Conservation (phyloP, 495 filamentous ascomycete species). For the Hyaloscypha variabilis region DNA sequence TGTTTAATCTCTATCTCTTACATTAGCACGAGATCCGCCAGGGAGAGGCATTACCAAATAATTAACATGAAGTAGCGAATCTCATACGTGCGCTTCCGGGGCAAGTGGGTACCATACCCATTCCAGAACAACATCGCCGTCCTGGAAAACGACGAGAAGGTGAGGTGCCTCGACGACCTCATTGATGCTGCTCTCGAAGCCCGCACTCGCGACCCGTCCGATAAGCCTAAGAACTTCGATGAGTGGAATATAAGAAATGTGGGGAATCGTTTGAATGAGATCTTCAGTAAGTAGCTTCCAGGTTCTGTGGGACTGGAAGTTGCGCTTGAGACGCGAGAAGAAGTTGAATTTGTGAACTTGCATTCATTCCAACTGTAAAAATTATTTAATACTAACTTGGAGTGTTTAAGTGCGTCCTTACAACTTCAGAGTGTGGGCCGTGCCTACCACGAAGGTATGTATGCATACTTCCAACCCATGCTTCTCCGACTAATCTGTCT, state of each 20-base stretch:
- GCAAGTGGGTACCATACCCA: constrained; percentile 95
- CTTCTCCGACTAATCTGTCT: background rate
- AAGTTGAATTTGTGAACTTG: too few relatives aligned
- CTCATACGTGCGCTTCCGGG: constrained; percentile 97
- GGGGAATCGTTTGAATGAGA: constrained; percentile 86
- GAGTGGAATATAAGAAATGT: constrained; percentile 97
- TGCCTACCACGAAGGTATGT: constrained; percentile 95
- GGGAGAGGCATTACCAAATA: too few relatives aligned
- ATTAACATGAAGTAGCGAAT: too few relatives aligned
- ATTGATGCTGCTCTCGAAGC: constrained; percentile 91
- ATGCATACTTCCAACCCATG: too few relatives aligned
- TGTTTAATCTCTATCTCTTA: too few relatives aligned
- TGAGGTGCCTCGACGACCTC: constrained; percentile 92
- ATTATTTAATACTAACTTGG: too few relatives aligned
- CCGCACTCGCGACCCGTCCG: constrained; percentile 81
- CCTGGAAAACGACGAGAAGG: constrained; percentile 96
- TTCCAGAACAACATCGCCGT: constrained; percentile 99
- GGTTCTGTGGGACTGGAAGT: too few relatives aligned
- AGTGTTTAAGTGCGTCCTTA: constrained; percentile 99
- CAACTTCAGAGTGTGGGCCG: constrained; percentile 99
- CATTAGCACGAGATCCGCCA: too few relatives aligned
- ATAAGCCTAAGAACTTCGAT: constrained; percentile 94
- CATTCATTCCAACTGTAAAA: too few relatives aligned
- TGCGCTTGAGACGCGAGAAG: too few relatives aligned
- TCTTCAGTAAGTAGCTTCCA: too few relatives aligned